phyloP scores from a whole-genome alignment of 441 rosid genomes.

The Pelargonium citronellum region DNA sequence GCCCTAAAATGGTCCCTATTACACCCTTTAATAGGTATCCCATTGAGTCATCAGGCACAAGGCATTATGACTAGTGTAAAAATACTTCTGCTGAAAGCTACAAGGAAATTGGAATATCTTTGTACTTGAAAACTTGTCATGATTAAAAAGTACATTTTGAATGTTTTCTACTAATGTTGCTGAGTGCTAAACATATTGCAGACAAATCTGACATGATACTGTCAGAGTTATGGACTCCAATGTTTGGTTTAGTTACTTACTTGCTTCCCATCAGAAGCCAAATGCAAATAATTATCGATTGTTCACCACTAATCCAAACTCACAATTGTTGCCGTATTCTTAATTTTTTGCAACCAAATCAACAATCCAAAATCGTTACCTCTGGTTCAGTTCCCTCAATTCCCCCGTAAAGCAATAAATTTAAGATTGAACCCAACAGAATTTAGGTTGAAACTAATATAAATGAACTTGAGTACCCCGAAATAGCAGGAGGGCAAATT shows the following conservation, averaged over 20 bases:
- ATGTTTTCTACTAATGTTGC: neutral
- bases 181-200: too few relatives aligned
- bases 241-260: neutral
- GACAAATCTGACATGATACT: too few relatives aligned
- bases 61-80: neutral
- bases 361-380: neutral
- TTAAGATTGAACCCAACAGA: neutral
- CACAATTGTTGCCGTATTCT: neutral
- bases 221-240: neutral
- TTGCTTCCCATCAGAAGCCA: neutral
- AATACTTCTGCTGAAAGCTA: neutral
- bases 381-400: neutral
- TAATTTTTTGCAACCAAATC: neutral
- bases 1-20: neutral
- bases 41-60: neutral
- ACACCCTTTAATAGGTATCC: neutral
- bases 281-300: neutral
- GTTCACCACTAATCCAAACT: neutral
- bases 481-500: neutral
- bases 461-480: neutral
- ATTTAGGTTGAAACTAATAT: neutral
- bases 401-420: neutral
- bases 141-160: neutral
- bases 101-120: neutral
- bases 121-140: neutral